A percentile compares a stretch with the other conserved stretches of the same genome.
Evolutionary conservation across 179 eudicot genomes (phyloP).

Genomic region (Spergularia azorica): DNA sequence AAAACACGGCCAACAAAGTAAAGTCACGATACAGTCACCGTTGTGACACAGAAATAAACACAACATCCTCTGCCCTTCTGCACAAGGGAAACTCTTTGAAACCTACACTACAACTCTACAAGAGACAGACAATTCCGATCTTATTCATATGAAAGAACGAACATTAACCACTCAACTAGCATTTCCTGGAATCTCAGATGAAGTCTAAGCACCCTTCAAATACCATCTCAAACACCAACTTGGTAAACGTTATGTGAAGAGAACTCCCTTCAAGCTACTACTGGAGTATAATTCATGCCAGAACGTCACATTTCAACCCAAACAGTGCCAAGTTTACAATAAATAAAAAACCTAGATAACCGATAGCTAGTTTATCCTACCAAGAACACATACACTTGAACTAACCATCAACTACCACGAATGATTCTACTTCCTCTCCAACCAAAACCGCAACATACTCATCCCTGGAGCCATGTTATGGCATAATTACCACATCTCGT

Average conservation of each 20-base stretch:
- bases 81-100: neutral
- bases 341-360: neutral
- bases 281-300: too few species aligned
- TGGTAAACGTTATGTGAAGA: too few species aligned
- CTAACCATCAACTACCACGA: slow-evolving; percentile 16
- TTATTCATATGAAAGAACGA: too few species aligned
- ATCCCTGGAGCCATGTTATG: neutral
- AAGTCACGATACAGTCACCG: neutral
- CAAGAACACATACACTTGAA: neutral
- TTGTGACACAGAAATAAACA: neutral
- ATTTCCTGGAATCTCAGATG: too few species aligned
- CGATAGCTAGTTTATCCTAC: slow-evolving; percentile 1
- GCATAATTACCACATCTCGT: neutral
- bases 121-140: too few species aligned
- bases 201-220: too few species aligned
- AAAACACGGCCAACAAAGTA: too few species aligned
- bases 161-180: too few species aligned
- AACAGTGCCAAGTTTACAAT: neutral
- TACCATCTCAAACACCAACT: too few species aligned
- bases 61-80: neutral
- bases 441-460: neutral
- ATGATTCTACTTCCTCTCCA: neutral
- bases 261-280: too few species aligned
- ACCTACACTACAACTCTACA: too few species aligned
- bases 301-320: neutral